Base-by-base conservation (phyloP, 2,329 filamentous ascomycete genomes). In the Furcasterigmium furcatum region DNA sequence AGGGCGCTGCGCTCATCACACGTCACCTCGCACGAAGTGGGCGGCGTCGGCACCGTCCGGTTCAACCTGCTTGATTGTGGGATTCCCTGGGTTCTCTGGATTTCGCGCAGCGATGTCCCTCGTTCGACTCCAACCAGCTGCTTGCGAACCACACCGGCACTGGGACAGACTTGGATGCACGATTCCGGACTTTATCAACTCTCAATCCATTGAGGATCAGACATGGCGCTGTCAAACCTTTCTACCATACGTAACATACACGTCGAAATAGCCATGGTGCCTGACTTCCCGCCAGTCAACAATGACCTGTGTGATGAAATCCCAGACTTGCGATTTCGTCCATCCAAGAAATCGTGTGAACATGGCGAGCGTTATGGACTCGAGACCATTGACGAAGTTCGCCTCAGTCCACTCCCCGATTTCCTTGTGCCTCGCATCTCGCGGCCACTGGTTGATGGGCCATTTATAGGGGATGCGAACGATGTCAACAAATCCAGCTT, bases 391-490 rank as follows among this genome's bases (percentile, higher is more conserved):
- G 36, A 48, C 50, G 36, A 57, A 54, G 22, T 59, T 55, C 22
- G 50, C 47, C 22, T 53, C 45, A 16, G 42, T 50, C 56, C 54
- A 58, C 32, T 46, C 20, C 14, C 57, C 57, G 19, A 59, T 38
- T 20, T 45, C 51, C 45, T 63, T 63, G 41, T 57, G 47, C 25
- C 52, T 51, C 22, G 43, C 45, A 24, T 57, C 55, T 20, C 45
- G 50, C 40, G 61, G 55, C 60, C 60, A 64, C 9, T 47, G 41
- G 25, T 61, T 61, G 42, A 57, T 53, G 2, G 61, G 58, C 51
- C 57, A 56, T 38, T 58, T 58, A 41, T 54, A 53, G 14, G 49
- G 47, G 13, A 46, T 47, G 22, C 54, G 50, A 27, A 55, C 50
- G 9, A 59, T 56, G 36, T 58, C 55, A 39, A 54, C 52, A 38